Percentiles rank a stretch among this genome's conserved stretches.
Conservation (phyloP, 1,284 basidiomycete species). For the Heterobasidion annosum region DNA sequence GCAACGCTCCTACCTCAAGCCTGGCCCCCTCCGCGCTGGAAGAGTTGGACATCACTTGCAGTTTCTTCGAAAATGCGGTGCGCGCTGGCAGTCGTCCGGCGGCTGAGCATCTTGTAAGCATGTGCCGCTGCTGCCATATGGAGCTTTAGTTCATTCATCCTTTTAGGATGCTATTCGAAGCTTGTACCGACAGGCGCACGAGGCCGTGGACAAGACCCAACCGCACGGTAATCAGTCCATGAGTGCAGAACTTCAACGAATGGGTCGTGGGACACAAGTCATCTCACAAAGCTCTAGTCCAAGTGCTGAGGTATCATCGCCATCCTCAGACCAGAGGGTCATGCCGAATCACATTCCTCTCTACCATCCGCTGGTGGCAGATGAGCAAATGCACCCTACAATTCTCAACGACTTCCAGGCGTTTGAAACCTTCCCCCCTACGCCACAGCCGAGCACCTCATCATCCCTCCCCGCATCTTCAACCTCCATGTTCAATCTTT, state of each 20-base stretch:
- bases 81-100: conserved; percentile 36
- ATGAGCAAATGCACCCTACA: neutral
- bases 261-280: conserved; percentile 51
- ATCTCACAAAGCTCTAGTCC: conserved; percentile 13
- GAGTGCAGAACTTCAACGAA: conserved; percentile 48
- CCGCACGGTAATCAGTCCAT: conserved; percentile 14
- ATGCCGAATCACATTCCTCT: neutral
- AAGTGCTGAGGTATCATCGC: neutral
- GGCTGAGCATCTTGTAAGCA: conserved; percentile 36
- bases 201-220: conserved; percentile 29
- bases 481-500: neutral
- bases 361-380: neutral
- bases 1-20: conserved; percentile 45
- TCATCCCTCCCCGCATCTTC: neutral
- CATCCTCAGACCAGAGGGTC: neutral
- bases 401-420: neutral
- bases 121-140: neutral
- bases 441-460: neutral
- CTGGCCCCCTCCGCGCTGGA: conserved; percentile 44
- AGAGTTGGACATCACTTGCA: conserved; percentile 43
- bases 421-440: neutral
- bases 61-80: conserved; percentile 44
- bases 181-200: conserved; percentile 43
- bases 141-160: neutral
- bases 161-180: conserved; percentile 38